A percentile compares a stretch with the other conserved stretches of the same genome.
Conservation (phyloP, 2,329 filamentous ascomycete genomes). For the Cytospora chrysosperma region DNA sequence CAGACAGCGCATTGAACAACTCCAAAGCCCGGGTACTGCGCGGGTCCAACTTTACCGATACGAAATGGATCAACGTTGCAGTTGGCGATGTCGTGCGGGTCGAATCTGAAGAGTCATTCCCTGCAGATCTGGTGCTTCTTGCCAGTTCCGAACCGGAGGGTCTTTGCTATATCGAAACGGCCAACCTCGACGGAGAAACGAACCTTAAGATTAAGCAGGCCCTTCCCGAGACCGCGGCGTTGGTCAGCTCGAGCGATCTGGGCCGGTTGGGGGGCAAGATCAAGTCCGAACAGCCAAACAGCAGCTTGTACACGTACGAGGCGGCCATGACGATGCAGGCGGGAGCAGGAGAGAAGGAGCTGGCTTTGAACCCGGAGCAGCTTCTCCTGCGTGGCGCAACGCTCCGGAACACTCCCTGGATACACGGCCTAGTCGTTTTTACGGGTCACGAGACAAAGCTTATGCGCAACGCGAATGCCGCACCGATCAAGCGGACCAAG, state of each 20-base stretch:
- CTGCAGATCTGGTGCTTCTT: conserved; percentile 86
- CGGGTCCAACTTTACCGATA: conserved; percentile 80
- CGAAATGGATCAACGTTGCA: conserved; percentile 89
- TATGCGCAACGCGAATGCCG: conserved; percentile 96
- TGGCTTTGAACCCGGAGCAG: conserved; percentile 88
- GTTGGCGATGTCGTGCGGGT: conserved; percentile 93
- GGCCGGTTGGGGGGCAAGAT: conserved; percentile 82
- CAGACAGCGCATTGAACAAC: conserved; percentile 83
- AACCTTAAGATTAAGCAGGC: conserved; percentile 99
- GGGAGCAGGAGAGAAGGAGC: conserved; percentile 88
- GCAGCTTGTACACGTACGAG: conserved; percentile 97
- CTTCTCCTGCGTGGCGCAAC: conserved; percentile 90
- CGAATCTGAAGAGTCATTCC: conserved; percentile 92
- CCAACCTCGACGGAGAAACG: conserved; percentile 95
- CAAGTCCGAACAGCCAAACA: conserved; percentile 96
- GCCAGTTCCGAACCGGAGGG: conserved; percentile 97
- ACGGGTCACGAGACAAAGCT: conserved; percentile 98
- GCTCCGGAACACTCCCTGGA: conserved; percentile 93
- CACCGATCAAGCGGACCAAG: conserved; percentile 95
- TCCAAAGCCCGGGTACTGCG: conserved; percentile 81
- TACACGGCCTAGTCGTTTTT: conserved; percentile 94
- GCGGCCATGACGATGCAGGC: conserved; percentile 89
- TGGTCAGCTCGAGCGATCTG: conserved; percentile 85
- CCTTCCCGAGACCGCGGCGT: conserved; percentile 82
- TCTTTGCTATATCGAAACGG: conserved; percentile 97